A percentile compares a stretch with the other conserved stretches of the same genome.
Evolutionary conservation across 306 rosid species (phyloP).

Genomic region (Rosa rugosa): DNA sequence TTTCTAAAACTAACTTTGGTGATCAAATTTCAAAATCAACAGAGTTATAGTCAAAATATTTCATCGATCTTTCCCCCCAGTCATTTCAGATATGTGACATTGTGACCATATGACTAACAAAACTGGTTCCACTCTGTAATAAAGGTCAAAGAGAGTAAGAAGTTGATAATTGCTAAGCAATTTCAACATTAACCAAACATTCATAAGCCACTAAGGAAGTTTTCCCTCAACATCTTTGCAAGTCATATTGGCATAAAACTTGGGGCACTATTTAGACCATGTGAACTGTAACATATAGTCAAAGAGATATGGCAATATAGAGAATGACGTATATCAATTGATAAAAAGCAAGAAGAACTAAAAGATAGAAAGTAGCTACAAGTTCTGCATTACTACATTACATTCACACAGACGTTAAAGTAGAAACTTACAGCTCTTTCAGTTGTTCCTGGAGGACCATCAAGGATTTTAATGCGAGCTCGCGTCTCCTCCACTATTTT

Average conservation of each 20-base stretch:
- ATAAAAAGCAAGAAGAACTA: not conserved
- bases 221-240: not conserved
- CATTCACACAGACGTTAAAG: constrained; percentile 5
- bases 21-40: not conserved
- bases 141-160: not conserved
- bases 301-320: not conserved
- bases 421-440: constrained; percentile 91
- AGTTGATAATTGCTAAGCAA: not conserved
- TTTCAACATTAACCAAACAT: not conserved
- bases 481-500: constrained; percentile 91
- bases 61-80: not conserved
- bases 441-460: constrained; percentile 94
- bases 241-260: not conserved
- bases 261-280: not conserved
- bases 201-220: not conserved
- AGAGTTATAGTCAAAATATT: not conserved
- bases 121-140: not conserved
- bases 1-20: not conserved
- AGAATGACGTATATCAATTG: not conserved
- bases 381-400: not conserved
- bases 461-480: constrained; percentile 95
- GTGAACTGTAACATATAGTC: not conserved
- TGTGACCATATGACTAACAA: not conserved
- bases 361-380: not conserved
- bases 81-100: not conserved